A percentile compares a stretch with the other conserved stretches of the same genome.
These are phyloP conservation scores for Wickerhamiella allomyrinae DNA, from an alignment of 805 yeast species.

Conservation along the genomic window DNA sequence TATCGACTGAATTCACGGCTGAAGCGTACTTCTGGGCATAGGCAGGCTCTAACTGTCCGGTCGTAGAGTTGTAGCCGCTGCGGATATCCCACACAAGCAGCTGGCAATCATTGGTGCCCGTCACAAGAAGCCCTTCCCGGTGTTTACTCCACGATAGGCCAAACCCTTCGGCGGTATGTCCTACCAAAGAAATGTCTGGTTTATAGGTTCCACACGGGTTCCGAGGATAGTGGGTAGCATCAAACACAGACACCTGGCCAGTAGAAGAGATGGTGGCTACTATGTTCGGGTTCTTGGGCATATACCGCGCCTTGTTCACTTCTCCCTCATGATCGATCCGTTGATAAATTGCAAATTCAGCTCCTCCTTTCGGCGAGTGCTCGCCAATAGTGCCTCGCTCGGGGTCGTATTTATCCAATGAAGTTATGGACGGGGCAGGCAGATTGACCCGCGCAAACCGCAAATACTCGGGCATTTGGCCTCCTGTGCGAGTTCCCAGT, in stretches of 20 bases:
- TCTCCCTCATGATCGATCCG: slow-evolving; percentile 56
- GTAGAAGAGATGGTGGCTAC: slow-evolving; percentile 54
- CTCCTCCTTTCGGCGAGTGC: slow-evolving; percentile 19
- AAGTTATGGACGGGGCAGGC: slow-evolving; percentile 15
- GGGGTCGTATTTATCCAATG: slow-evolving; percentile 26
- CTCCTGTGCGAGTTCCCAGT: slow-evolving; percentile 52
- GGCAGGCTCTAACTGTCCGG: slow-evolving; percentile 19
- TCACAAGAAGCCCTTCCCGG: slow-evolving; percentile 44
- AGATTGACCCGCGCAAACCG: slow-evolving; percentile 25
- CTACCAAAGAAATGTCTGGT: slow-evolving; percentile 39
- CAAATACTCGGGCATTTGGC: slow-evolving; percentile 37
- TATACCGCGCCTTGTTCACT: slow-evolving; percentile 53
- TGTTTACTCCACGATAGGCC: slow-evolving; percentile 64
- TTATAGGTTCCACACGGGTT: slow-evolving; percentile 28
- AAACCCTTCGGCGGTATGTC: slow-evolving; percentile 34
- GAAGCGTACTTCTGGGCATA: slow-evolving; percentile 23
- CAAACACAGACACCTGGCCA: slow-evolving; percentile 57
- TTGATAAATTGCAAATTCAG: slow-evolving; percentile 35
- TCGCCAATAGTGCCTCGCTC: slow-evolving; percentile 26
- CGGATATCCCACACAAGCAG: slow-evolving; percentile 57
- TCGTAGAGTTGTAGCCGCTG: slow-evolving; percentile 23
- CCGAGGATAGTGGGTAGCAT: slow-evolving; percentile 67
- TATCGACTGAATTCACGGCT: slow-evolving; percentile 61
- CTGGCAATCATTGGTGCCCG: slow-evolving; percentile 48
- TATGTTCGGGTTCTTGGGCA: slow-evolving; percentile 81